These are phyloP conservation scores for Penicillium sp. DNA, from an alignment of 2,329 filamentous ascomycete species.

Conservation along the genomic window DNA sequence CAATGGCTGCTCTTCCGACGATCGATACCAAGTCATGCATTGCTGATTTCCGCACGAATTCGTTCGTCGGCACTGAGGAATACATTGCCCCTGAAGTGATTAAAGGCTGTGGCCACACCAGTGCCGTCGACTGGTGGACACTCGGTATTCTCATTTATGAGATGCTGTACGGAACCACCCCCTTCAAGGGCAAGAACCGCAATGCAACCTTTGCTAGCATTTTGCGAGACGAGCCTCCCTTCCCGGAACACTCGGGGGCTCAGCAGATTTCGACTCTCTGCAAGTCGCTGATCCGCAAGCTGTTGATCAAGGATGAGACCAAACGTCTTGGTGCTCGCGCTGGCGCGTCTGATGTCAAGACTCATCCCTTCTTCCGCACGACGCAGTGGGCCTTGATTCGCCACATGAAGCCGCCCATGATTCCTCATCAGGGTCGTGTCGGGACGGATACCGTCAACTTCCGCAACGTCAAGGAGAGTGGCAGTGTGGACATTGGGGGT, in stretches of 20 bases:
- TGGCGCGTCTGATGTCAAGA: slow-evolving; percentile 94
- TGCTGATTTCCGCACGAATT: slow-evolving; percentile 95
- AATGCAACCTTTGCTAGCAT: slow-evolving; percentile 99
- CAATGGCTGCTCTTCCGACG: slow-evolving; percentile 80
- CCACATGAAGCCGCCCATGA: slow-evolving; percentile 96
- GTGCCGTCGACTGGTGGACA: slow-evolving; percentile 99
- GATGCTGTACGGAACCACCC: slow-evolving; percentile 97
- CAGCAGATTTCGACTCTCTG: slow-evolving; percentile 90
- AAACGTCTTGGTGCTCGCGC: slow-evolving; percentile 87
- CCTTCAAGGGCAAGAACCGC: slow-evolving; percentile 98
- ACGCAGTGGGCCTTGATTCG: slow-evolving; percentile 96
- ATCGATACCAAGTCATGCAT: slow-evolving; percentile 99
- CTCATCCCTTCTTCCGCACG: slow-evolving; percentile 88
- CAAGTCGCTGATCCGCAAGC: slow-evolving; percentile 92
- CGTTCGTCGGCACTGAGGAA: slow-evolving; percentile 96
- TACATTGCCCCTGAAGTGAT: slow-evolving; percentile 99
- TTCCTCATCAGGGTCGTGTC: slow-evolving; percentile 74
- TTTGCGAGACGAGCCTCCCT: slow-evolving; percentile 87
- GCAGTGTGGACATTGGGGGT: slow-evolving; percentile 68
- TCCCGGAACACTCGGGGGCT: slow-evolving; percentile 78
- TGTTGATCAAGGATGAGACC: slow-evolving; percentile 96
- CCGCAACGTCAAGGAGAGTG: slow-evolving; percentile 94
- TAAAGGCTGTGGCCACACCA: slow-evolving; percentile 96
- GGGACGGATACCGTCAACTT: slow-evolving; percentile 96
- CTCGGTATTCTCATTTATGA: slow-evolving; percentile 95